Base-by-base conservation (phyloP, 371 early-diverging fungal species). In the Basidiobolus meristosporus region DNA sequence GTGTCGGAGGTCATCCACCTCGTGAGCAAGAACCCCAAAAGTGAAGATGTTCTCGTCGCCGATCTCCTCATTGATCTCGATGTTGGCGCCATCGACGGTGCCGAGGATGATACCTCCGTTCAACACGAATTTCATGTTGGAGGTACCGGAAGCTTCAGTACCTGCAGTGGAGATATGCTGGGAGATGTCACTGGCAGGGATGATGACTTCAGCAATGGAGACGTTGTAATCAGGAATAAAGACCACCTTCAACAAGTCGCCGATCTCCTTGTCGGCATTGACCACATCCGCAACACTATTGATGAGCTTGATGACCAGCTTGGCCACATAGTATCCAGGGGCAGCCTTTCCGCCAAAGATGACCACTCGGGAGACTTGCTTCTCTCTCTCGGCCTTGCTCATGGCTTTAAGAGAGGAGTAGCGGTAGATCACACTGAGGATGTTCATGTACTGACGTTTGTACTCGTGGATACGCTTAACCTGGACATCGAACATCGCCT, bases 381-480 rank as follows among this genome's bases (percentile, higher is more conserved):
- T 54, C 7, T 51, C 55, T 38, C 65, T 64, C 42, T 80, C 70
- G 16, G 59, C 62, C 14, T 65, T 46, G 20, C 68, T 42, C 79
- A 90, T 63, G 12, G 44, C 59, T 65, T 86, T 83, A 48, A 91
- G 62, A 1, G 52, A 44, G 49, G 70, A 54, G 66, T 91, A 91
- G 43, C 88, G 82, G 54, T 86, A 70, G 51, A 90, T 88, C 39
- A 87, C 88, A 35, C 74, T 58, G 38, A 91, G 57, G 46, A 91
- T 88, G 63, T 91, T 91, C 85, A 91, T 83, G 56, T 82, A 85
- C 65, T 91, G 92, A 46, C 92, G 83, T 68, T 91, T 90, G 65
- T 90, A 91, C 61, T 90, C 92, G 59, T 91, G 92, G 47, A 90
- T 78, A 59, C 91, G 81, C 66, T 87, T 90, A 51, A 87, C 89